Percentiles rank a stretch among this genome's conserved stretches.
These are phyloP conservation scores for Nigrospora sphaerica DNA, from an alignment of 2,329 filamentous ascomycete species.

Conservation along the genomic window DNA sequence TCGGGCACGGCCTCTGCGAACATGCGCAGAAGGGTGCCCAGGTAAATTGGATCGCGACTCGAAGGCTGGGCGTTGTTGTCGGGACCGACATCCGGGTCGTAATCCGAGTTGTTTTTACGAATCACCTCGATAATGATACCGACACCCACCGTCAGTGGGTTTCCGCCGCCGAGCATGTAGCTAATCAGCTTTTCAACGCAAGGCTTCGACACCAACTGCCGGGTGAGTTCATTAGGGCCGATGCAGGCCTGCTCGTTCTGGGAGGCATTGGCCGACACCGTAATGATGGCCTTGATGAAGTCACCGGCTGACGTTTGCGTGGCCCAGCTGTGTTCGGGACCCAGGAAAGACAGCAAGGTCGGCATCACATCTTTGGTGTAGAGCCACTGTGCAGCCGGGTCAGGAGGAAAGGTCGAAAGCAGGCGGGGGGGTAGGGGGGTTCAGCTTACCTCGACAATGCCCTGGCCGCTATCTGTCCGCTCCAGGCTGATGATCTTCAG, in stretches of 20 bases:
- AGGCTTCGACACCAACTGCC: conserved; percentile 80
- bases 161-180: conserved; percentile 90
- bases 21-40: conserved; percentile 79
- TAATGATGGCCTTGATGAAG: conserved; percentile 98
- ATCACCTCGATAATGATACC: conserved; percentile 98
- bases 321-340: conserved; percentile 76
- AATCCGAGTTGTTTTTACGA: conserved; percentile 98
- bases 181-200: conserved; percentile 81
- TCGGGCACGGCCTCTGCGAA: conserved; percentile 89
- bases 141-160: conserved; percentile 90
- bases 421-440: background rate
- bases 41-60: conserved; percentile 86
- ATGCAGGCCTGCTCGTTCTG: conserved; percentile 99
- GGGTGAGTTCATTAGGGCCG: conserved; percentile 91
- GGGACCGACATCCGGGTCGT: conserved; percentile 84
- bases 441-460: conserved; percentile 76
- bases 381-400: conserved; percentile 61
- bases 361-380: conserved; percentile 85
- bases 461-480: conserved; percentile 82
- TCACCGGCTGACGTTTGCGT: conserved; percentile 96
- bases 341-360: conserved; percentile 76
- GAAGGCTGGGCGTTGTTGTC: conserved; percentile 75
- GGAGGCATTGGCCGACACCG: conserved; percentile 95
- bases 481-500: conserved; percentile 96
- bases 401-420: conserved; percentile 7